Evolutionary conservation across 768 basidiomycete species (phyloP).

Genomic region (Russula vinacea): DNA sequence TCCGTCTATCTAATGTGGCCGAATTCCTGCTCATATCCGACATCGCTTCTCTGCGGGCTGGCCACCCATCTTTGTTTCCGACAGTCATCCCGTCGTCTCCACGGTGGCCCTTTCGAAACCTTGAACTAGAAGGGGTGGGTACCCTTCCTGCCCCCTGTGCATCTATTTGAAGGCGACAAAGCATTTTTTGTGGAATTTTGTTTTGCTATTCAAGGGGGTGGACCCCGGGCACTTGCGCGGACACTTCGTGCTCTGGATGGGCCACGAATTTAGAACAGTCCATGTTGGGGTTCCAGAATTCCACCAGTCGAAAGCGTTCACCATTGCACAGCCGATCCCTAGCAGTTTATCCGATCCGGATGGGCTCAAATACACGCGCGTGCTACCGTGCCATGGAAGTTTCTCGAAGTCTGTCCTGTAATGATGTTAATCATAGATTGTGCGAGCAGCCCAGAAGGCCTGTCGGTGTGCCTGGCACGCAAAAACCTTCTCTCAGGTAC

Average conservation of each 20-base stretch:
- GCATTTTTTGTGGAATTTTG: no score
- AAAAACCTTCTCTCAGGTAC: background rate
- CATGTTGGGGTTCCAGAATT: background rate
- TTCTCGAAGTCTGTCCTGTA: background rate
- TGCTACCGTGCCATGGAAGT: conserved; percentile 4
- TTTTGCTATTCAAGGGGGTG: no score
- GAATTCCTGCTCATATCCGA: background rate
- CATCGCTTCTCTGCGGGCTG: no score
- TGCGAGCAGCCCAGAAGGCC: background rate
- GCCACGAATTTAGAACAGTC: no score
- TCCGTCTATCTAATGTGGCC: background rate
- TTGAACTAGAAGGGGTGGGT: no score
- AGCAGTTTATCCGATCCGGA: background rate
- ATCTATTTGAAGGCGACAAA: no score
- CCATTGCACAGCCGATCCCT: background rate
- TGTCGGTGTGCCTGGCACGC: background rate
- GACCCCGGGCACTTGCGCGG: no score
- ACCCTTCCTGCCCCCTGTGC: no score
- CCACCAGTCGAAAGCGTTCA: conserved; percentile 2
- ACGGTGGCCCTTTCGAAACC: no score
- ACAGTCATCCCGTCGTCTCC: no score
- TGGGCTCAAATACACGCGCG: background rate
- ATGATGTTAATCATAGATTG: background rate
- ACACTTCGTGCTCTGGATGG: no score
- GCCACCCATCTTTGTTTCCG: no score